Base-by-base conservation (phyloP, 1,284 basidiomycete species). In the Irpex lacteus region DNA sequence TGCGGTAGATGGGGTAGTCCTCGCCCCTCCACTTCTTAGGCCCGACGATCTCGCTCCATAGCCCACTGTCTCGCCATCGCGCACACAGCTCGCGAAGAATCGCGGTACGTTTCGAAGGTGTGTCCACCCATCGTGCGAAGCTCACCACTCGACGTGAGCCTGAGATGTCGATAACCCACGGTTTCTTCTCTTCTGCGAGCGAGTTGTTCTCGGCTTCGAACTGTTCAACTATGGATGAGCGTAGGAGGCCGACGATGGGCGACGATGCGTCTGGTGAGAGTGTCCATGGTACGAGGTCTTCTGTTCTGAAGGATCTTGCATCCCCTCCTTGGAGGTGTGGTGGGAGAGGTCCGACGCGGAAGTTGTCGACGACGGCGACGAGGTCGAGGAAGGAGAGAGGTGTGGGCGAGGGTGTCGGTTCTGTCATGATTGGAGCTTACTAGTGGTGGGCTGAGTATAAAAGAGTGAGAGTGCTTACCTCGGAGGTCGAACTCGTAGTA, bases 21-120 rank as follows among this genome's bases (percentile, higher is more conserved):
- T 98, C 95, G 62, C 85, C 80, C 59, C 95, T 81, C 95, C 96
- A 98, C 64, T 95, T 87, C 58, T 75, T 80, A 2, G 86, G 86
- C 6, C 90, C 89, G 72, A 92, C 90, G 44, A 88, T 80, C 63
- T 86, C 82, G 11, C 82, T 71, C 69, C 89, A 92, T 21, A 85
- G 69, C 15, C 82, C 85, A 4, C 73, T 76, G 69, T 90, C 87
- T 59, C 88, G 83, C 91, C 92, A 93, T 50, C 84, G 80, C 71
- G 86, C 83, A 72, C 87, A 90, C 19, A 91, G 73, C 66, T 82
- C 84, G 64, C 80, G 81, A 79, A 93, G 83, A 5, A 80, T 84
- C 2, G 74, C 76, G 11, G 85, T 88, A 52, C 91, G 85, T 68
- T 83, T 84, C 11, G 76, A 72, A 2, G 84, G 82, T 3, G 83